Conservation (phyloP, 2,329 filamentous ascomycete genomes). For the Periglandula ipomoeae region DNA sequence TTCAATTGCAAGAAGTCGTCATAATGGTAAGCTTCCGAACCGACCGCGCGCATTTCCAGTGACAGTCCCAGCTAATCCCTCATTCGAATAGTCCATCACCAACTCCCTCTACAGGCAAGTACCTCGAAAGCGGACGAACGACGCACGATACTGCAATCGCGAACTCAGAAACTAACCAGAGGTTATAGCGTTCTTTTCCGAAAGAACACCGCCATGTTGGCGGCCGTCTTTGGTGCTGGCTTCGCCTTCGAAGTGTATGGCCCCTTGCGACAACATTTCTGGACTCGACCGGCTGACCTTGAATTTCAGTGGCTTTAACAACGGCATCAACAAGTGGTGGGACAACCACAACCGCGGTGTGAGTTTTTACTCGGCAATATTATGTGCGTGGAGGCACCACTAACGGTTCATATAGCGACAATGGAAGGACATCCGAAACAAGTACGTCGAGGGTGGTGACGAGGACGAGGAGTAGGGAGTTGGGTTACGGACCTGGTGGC, state of each 20-base stretch:
- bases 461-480: slow-evolving; percentile 45
- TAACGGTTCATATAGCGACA: slow-evolving; percentile 58
- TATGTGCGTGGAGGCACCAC: slow-evolving; percentile 9
- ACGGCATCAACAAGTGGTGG: slow-evolving; percentile 76
- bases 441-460: slow-evolving; percentile 66
- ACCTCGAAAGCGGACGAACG: slow-evolving; percentile 11
- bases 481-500: neutral
- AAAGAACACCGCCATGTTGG: slow-evolving; percentile 81
- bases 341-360: slow-evolving; percentile 86
- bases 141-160: slow-evolving; percentile 6
- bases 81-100: slow-evolving; percentile 26
- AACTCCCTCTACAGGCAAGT: slow-evolving; percentile 31
- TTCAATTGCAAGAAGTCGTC: slow-evolving; percentile 21
- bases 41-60: neutral
- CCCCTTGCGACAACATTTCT: slow-evolving; percentile 13
- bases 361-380: slow-evolving; percentile 34
- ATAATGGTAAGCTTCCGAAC: slow-evolving; percentile 26
- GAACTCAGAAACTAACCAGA: slow-evolving; percentile 16
- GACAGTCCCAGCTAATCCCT: slow-evolving; percentile 24
- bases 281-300: slow-evolving; percentile 21
- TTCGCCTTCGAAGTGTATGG: slow-evolving; percentile 59
- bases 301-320: slow-evolving; percentile 66
- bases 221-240: slow-evolving; percentile 73
- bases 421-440: slow-evolving; percentile 98
- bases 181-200: slow-evolving; percentile 66